A percentile compares a stretch with the other conserved stretches of the same genome.
Conservation (phyloP, 495 filamentous ascomycete species). For the Talaromyces liani region DNA sequence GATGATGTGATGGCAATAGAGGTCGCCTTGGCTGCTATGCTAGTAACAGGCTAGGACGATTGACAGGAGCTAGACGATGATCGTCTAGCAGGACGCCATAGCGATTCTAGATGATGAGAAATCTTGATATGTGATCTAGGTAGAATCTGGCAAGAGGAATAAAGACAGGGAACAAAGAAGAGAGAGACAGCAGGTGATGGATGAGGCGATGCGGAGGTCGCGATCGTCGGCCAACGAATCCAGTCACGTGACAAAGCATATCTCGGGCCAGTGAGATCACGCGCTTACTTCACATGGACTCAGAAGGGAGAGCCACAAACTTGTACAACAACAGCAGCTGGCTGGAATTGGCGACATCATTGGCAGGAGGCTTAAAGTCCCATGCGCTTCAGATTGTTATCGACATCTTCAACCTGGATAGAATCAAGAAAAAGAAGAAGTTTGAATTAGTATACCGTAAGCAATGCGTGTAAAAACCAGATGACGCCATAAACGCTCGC, state of each 20-base stretch:
- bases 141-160: conserved; percentile 10
- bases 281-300: conserved; percentile 30
- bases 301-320: background rate
- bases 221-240: conserved; percentile 22
- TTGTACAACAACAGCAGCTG: background rate
- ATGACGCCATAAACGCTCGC: conserved; percentile 2
- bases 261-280: conserved; percentile 34
- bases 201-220: conserved; percentile 19
- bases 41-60: conserved; percentile 12
- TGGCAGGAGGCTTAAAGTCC: background rate
- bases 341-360: background rate
- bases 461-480: background rate
- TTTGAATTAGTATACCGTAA: conserved; percentile 8
- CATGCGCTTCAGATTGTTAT: conserved; percentile 2
- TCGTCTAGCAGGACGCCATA: conserved; percentile 34
- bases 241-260: conserved; percentile 23
- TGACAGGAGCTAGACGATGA: conserved; percentile 28
- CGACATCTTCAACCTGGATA: background rate
- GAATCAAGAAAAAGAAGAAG: background rate
- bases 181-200: conserved; percentile 11
- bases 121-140: background rate
- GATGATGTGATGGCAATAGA: conserved; percentile 15
- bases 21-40: conserved; percentile 28
- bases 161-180: conserved; percentile 9
- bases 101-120: conserved; percentile 14